Percentiles rank a stretch among this genome's conserved stretches.
phyloP scores from a whole-genome alignment of 495 filamentous ascomycete species.

The Glarea lozoyensis region DNA sequence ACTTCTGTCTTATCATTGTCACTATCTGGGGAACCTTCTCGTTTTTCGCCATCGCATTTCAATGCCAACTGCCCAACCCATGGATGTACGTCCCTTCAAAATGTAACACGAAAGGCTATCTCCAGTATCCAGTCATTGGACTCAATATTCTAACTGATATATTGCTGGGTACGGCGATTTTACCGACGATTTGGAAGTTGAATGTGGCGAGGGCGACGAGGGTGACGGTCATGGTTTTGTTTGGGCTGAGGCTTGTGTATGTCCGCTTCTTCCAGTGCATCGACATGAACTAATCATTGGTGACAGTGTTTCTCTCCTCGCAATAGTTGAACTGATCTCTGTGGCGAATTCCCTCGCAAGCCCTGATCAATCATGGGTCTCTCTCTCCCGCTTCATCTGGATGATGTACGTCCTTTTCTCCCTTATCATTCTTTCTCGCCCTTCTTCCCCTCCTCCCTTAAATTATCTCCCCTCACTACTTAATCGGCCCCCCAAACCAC shows the following conservation, averaged over 20 bases:
- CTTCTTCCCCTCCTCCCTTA: no score
- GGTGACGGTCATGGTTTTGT: neutral
- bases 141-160: slow-evolving; percentile 19
- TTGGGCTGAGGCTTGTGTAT: neutral
- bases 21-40: slow-evolving; percentile 18
- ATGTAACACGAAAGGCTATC: slow-evolving; percentile 13
- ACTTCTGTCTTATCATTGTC: slow-evolving; percentile 5
- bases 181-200: slow-evolving; percentile 16
- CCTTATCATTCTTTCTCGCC: no score
- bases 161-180: slow-evolving; percentile 15
- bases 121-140: slow-evolving; percentile 17
- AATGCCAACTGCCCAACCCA: slow-evolving; percentile 16
- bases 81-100: slow-evolving; percentile 10
- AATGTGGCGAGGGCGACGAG: slow-evolving; percentile 6
- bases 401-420: no score
- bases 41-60: slow-evolving; percentile 17
- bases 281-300: neutral
- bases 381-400: neutral
- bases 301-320: neutral
- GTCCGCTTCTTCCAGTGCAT: neutral
- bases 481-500: neutral
- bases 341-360: neutral
- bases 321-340: neutral
- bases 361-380: neutral
- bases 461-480: no score